Evolutionary conservation across 768 basidiomycete species (phyloP).

Genomic region (Rhizopogon rudus): DNA sequence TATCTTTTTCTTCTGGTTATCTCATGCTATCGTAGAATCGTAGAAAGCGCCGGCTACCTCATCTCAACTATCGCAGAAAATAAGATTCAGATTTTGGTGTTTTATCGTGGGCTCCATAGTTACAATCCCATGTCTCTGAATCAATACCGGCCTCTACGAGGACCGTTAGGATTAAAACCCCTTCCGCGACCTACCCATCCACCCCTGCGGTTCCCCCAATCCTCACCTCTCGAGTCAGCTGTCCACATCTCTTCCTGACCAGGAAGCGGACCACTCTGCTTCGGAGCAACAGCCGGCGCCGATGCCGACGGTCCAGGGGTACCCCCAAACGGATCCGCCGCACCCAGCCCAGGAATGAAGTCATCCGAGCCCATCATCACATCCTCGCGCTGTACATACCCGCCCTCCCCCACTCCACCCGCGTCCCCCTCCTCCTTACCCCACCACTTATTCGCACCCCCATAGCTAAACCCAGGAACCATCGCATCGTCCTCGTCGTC

Average conservation of each 20-base stretch:
- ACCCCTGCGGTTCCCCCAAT: conserved; percentile 32
- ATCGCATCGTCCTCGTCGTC: conserved; percentile 74
- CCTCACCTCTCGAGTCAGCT: conserved; percentile 30
- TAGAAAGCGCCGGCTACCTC: background rate
- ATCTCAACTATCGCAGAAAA: too few species aligned
- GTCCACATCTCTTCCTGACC: conserved; percentile 51
- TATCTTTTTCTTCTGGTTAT: background rate
- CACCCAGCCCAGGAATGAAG: conserved; percentile 62
- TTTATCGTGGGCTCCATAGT: too few species aligned
- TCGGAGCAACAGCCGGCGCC: conserved; percentile 23
- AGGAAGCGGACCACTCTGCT: conserved; percentile 33
- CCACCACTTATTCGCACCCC: conserved; percentile 35
- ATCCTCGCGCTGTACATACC: conserved; percentile 23
- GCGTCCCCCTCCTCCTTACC: conserved; percentile 39
- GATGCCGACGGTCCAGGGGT: conserved; percentile 11
- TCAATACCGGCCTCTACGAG: conserved; percentile 24
- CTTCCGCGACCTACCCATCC: conserved; percentile 29
- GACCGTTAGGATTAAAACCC: conserved; percentile 22
- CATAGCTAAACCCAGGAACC: conserved; percentile 69
- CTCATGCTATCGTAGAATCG: background rate
- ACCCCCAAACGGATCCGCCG: conserved; percentile 23
- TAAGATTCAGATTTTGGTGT: too few species aligned
- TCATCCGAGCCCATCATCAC: conserved; percentile 42
- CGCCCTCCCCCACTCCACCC: conserved; percentile 4
- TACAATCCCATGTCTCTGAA: background rate